Conservation (phyloP, 2,329 filamentous ascomycete genomes). For the Aspergillus sp. region DNA sequence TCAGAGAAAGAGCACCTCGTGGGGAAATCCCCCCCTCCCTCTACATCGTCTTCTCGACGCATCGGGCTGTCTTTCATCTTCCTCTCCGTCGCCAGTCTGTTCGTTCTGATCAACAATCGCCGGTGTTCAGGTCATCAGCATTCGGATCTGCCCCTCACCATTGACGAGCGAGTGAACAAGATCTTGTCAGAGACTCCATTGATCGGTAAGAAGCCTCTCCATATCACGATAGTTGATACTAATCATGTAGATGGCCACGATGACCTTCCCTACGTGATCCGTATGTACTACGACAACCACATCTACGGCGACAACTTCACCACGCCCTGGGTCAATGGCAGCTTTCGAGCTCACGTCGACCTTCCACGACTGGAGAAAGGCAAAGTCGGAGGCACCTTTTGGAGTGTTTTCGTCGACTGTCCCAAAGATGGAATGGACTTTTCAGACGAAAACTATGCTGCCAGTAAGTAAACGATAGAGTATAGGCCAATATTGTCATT, state of each 20-base stretch:
- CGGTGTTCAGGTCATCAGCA: background rate
- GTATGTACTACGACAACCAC: conserved; percentile 64
- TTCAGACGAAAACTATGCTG: conserved; percentile 65
- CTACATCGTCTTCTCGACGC: background rate
- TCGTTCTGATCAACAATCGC: conserved; percentile 2
- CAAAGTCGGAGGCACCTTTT: conserved; percentile 73
- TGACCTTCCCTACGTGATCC: conserved; percentile 74
- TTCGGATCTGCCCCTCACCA: conserved; percentile 9
- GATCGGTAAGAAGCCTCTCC: conserved; percentile 34
- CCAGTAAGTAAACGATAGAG: conserved; percentile 46
- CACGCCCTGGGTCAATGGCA: conserved; percentile 67
- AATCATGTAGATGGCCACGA: conserved; percentile 71
- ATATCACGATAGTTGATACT: background rate
- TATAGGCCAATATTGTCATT: background rate
- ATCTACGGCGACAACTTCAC: conserved; percentile 73
- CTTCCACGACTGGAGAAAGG: conserved; percentile 69
- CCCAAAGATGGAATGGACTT: conserved; percentile 69
- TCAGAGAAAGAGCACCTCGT: background rate
- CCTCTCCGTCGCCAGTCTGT: conserved; percentile 3
- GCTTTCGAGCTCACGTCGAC: conserved; percentile 68
- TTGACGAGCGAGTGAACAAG: conserved; percentile 36
- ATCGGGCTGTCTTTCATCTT: background rate
- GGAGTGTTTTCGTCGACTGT: conserved; percentile 80
- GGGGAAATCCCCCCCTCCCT: too few species aligned
- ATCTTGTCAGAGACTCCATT: conserved; percentile 46